Evolutionary conservation across 352 stramenopile genomes (phyloP).

Genomic region (Pythium chondricola): DNA sequence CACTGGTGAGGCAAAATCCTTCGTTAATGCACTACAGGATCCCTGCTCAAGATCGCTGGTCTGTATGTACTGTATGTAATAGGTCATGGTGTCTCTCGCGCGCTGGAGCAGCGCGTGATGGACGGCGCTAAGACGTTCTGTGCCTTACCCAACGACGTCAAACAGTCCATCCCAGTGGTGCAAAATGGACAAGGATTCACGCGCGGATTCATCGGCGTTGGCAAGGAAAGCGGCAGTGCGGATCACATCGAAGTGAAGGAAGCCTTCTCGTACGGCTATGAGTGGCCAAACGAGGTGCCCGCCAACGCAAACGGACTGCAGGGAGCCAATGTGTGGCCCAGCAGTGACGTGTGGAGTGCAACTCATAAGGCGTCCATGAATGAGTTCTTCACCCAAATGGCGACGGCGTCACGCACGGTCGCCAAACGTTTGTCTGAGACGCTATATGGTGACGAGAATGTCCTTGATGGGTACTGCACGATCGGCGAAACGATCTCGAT

Average conservation of each 20-base stretch:
- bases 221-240: constrained; percentile 71
- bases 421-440: constrained; percentile 39
- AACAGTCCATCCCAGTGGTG: constrained; percentile 51
- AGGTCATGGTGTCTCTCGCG: constrained; percentile 50
- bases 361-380: constrained; percentile 38
- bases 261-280: constrained; percentile 77
- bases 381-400: constrained; percentile 55
- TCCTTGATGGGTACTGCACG: constrained; percentile 55
- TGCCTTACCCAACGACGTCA: constrained; percentile 35
- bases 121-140: constrained; percentile 52
- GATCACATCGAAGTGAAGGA: constrained; percentile 80
- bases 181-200: constrained; percentile 68
- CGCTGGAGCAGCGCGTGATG: constrained; percentile 47
- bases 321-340: constrained; percentile 65
- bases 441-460: constrained; percentile 40
- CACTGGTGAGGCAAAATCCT: constrained; percentile 13
- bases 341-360: constrained; percentile 20
- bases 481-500: constrained; percentile 77
- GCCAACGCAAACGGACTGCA: constrained; percentile 46
- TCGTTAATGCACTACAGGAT: no score
- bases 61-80: no score
- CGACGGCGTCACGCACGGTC: constrained; percentile 39
- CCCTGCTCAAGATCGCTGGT: no score
- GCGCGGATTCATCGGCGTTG: constrained; percentile 72
- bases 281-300: constrained; percentile 33